Evolutionary conservation across 2,329 filamentous ascomycete genomes (phyloP).

Genomic region (Pezicula neosporulosa): DNA sequence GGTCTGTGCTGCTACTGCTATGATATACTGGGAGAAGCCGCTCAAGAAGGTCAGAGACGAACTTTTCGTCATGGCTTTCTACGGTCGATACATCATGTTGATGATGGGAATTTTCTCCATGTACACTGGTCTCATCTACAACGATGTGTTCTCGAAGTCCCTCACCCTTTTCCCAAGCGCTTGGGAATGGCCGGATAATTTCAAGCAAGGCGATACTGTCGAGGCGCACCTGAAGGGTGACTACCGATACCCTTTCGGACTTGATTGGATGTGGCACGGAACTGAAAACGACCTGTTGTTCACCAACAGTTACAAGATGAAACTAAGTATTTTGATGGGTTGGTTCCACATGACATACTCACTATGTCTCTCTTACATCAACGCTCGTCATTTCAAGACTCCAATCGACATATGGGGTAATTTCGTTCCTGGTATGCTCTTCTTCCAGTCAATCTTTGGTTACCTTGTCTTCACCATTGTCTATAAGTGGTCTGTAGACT

Average conservation of each 20-base stretch:
- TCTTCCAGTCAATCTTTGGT: conserved; percentile 98
- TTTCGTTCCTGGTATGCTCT: conserved; percentile 97
- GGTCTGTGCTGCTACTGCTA: conserved; percentile 75
- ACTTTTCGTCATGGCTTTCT: conserved; percentile 97
- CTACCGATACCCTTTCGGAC: conserved; percentile 91
- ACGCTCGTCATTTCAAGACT: conserved; percentile 90
- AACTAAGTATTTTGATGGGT: conserved; percentile 95
- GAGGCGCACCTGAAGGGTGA: conserved; percentile 61
- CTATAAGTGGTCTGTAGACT: conserved; percentile 96
- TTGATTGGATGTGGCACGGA: conserved; percentile 96
- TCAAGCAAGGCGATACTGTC: conserved; percentile 61
- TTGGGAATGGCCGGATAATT: conserved; percentile 77
- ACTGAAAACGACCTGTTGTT: conserved; percentile 94
- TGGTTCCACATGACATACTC: conserved; percentile 99
- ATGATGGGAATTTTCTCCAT: conserved; percentile 98
- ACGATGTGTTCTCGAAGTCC: conserved; percentile 93
- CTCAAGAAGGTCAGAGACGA: conserved; percentile 92
- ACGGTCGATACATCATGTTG: conserved; percentile 95
- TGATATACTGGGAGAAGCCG: conserved; percentile 96
- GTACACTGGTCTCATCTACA: conserved; percentile 96
- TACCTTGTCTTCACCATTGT: conserved; percentile 92
- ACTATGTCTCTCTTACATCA: conserved; percentile 86
- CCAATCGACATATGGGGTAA: conserved; percentile 97
- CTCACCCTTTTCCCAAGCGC: conserved; percentile 85
- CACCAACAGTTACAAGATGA: conserved; percentile 99